Conservation (phyloP, 1,284 basidiomycete genomes). For the Rhodotorula sp. region DNA sequence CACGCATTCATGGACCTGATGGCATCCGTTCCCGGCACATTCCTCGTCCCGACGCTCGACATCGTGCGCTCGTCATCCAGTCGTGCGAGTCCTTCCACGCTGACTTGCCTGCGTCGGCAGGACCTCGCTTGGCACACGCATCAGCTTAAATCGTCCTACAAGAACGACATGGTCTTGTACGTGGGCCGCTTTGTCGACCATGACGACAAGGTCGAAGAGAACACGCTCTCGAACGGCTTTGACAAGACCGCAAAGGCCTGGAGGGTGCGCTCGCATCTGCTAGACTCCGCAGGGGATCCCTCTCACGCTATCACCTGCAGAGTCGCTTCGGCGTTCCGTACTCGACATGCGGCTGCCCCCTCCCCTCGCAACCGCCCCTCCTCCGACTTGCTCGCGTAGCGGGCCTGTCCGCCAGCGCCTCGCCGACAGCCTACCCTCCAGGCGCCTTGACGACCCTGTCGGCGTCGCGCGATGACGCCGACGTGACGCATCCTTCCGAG, state of each 20-base stretch:
- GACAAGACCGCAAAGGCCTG: slow-evolving; percentile 45
- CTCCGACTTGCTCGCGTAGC: background rate
- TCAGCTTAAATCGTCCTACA: slow-evolving; percentile 52
- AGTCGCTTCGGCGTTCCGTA: slow-evolving; percentile 45
- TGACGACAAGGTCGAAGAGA: slow-evolving; percentile 48
- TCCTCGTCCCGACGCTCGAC: slow-evolving; percentile 46
- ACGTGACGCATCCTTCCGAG: slow-evolving; percentile 44
- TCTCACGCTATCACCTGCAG: slow-evolving; percentile 1
- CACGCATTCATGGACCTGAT: slow-evolving; percentile 57
- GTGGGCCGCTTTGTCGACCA: slow-evolving; percentile 44
- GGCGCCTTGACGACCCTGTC: background rate
- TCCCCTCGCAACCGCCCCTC: slow-evolving; percentile 16
- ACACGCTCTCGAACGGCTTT: slow-evolving; percentile 41
- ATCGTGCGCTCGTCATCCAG: slow-evolving; percentile 28
- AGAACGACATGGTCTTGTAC: slow-evolving; percentile 23
- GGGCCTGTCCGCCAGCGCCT: background rate
- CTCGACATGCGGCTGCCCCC: slow-evolving; percentile 44
- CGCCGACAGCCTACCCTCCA: background rate
- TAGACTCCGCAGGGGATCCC: background rate
- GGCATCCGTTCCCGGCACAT: slow-evolving; percentile 46
- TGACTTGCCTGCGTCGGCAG: slow-evolving; percentile 3
- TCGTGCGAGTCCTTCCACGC: background rate
- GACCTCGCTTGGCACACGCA: slow-evolving; percentile 56
- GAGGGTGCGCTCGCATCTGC: slow-evolving; percentile 24
- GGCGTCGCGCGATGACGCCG: background rate